Base-by-base conservation (phyloP, 352 stramenopile genomes). In the Globisporangium emineosum region DNA sequence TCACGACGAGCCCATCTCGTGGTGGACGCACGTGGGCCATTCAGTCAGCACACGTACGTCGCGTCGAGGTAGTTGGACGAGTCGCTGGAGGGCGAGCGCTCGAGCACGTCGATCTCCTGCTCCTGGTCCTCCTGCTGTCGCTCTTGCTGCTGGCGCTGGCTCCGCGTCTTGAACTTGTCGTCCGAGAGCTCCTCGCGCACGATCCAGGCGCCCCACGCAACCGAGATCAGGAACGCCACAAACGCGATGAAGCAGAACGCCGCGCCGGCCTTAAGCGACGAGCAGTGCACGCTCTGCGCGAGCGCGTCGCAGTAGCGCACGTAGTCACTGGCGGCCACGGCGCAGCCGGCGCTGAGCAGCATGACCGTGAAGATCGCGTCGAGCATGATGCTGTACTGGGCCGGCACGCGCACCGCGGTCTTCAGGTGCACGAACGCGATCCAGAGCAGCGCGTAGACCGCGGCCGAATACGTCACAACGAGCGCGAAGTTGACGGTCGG, bases 321-420 rank as follows among this genome's bases (percentile, higher is more conserved):
- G 60, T 89, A 92, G 68, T 92, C 83, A 47, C 75, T 81, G 27
- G 76, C 83, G 1, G 81, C 81, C 23, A 92, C 66, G 9, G 76
- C 77, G 50, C 76, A 88, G 29, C 76, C 83, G 12, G 73, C 75
- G 63, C 83, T 90, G 59, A 92, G 74, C 51, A 87, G 76, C 51
- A 92, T 76, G 56, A 92, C 81, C 5, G 79, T 86, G 54, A 92
- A 85, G 58, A 83, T 53, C 45, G 79, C 73, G 69, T 92, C 83
- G 19, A 88, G 58, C 56, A 52, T 62, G 52, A 90, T 73, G 57
- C 60, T 77, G 52, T 74, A 85, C n/a, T 77, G 69, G n/a, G 71
- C 52, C 12, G 79, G 70, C 42, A 86, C 69, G 13, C 49, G 64
- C 27, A 76, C 71, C 3, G 65, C 49, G 25, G 72, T 64, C 30